Evolutionary conservation across 2,329 filamentous ascomycete genomes (phyloP).

Genomic region (Fusarium subtropicale): DNA sequence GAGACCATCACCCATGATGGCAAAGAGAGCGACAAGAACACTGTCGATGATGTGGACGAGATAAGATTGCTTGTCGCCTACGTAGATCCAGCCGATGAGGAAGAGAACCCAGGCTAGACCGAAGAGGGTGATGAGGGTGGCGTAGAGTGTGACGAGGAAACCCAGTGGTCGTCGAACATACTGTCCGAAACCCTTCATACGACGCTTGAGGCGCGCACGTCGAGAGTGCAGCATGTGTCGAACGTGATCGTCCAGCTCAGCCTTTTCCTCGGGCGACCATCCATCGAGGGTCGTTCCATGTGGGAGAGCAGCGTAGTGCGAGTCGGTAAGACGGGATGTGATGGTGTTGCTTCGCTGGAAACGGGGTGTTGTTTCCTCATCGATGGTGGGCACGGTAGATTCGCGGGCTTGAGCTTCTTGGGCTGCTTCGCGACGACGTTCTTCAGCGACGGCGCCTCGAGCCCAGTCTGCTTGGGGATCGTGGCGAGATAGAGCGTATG

Average conservation of each 20-base stretch:
- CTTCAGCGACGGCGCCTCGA: constrained; percentile 33
- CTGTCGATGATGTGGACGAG: constrained; percentile 77
- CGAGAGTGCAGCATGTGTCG: constrained; percentile 88
- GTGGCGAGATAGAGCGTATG: constrained; percentile 75
- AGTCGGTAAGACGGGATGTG: constrained; percentile 74
- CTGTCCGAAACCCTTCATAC: constrained; percentile 82
- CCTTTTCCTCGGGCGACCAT: constrained; percentile 80
- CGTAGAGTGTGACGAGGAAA: constrained; percentile 86
- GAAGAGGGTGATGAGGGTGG: constrained; percentile 83
- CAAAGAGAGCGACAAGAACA: constrained; percentile 76
- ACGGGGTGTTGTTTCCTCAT: constrained; percentile 38
- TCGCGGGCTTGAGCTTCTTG: constrained; percentile 9
- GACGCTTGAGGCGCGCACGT: constrained; percentile 81
- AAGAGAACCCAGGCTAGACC: constrained; percentile 92
- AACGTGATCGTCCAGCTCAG: constrained; percentile 85
- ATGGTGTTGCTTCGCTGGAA: constrained; percentile 67
- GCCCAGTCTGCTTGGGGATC: constrained; percentile 45
- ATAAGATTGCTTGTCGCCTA: constrained; percentile 77
- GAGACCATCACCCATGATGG: constrained; percentile 76
- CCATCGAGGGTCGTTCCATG: constrained; percentile 77
- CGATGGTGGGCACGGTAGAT: background rate
- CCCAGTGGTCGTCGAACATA: constrained; percentile 82
- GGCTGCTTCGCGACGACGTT: constrained; percentile 33
- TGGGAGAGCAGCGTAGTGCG: constrained; percentile 82
- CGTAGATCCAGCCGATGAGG: constrained; percentile 89